Evolutionary conservation across 305 asterid species (phyloP).

Genomic region (Caryopteris hybrid): DNA sequence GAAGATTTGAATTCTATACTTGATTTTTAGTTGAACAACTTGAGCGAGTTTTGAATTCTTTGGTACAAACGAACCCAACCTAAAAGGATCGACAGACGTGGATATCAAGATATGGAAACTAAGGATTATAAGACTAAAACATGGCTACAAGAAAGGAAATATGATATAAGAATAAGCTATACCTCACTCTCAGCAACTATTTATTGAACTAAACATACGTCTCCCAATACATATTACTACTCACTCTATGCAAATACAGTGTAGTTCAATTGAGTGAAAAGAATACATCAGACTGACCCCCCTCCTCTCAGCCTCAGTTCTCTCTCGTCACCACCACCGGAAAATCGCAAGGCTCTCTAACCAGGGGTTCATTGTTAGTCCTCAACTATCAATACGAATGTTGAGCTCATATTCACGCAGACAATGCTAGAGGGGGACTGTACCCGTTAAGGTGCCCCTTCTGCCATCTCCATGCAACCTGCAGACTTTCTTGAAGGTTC

Average conservation of each 20-base stretch:
- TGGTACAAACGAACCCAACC: no score
- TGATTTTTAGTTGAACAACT: no score
- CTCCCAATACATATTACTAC: slow-evolving; percentile 20
- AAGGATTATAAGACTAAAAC: no score
- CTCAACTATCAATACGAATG: slow-evolving; percentile 23
- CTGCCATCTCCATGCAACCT: slow-evolving; percentile 95
- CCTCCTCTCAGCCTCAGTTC: background rate
- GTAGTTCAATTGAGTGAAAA: slow-evolving; percentile 22
- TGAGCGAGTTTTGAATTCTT: no score
- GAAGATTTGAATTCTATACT: no score
- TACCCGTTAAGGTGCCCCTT: slow-evolving; percentile 73
- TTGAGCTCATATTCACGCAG: slow-evolving; percentile 32
- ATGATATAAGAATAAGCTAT: slow-evolving; percentile 17
- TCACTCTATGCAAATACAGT: slow-evolving; percentile 22
- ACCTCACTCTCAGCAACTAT: slow-evolving; percentile 25
- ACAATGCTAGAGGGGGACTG: slow-evolving; percentile 35
- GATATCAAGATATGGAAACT: no score
- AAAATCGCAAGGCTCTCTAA: slow-evolving; percentile 16
- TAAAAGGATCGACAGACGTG: no score
- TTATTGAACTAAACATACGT: slow-evolving; percentile 30
- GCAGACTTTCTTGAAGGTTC: slow-evolving; percentile 66
- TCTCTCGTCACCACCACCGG: slow-evolving; percentile 9
- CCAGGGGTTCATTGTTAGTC: slow-evolving; percentile 32
- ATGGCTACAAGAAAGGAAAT: background rate
- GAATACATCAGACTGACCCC: slow-evolving; percentile 28